These are phyloP conservation scores for Fistulina hepatica DNA, from an alignment of 1,284 basidiomycete species.

Conservation along the genomic window DNA sequence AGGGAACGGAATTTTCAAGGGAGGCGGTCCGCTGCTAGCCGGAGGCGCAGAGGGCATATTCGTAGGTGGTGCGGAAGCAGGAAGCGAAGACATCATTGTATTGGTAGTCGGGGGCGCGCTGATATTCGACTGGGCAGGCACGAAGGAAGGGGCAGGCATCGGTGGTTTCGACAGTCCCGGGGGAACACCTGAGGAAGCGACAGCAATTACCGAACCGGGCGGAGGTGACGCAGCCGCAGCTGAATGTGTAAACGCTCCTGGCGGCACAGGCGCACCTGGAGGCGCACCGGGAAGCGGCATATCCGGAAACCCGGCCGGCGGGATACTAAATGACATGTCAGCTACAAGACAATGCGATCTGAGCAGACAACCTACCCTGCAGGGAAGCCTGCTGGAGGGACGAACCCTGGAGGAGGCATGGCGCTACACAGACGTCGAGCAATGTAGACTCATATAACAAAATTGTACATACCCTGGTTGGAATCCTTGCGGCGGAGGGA, in stretches of 20 bases:
- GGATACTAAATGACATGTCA: too few species aligned
- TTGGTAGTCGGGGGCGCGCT: background rate
- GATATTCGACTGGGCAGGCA: background rate
- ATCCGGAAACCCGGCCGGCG: constrained; percentile 18
- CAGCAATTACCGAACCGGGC: constrained; percentile 6
- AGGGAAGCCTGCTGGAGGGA: constrained; percentile 17
- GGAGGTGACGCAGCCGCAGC: constrained; percentile 15
- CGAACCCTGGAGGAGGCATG: constrained; percentile 19
- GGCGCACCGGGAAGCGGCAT: constrained; percentile 8
- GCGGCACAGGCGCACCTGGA: constrained; percentile 10
- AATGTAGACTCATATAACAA: too few species aligned
- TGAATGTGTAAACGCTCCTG: constrained; percentile 19
- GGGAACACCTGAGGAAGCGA: constrained; percentile 17
- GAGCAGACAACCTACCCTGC: too few species aligned
- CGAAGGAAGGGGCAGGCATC: background rate
- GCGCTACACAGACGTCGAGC: constrained; percentile 18
- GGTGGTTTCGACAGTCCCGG: background rate
- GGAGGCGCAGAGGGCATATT: constrained; percentile 10
- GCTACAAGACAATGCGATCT: constrained; percentile 12
- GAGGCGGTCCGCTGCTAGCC: too few species aligned
- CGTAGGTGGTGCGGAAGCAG: constrained; percentile 10
- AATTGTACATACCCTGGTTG: too few species aligned
- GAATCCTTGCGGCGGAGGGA: too few species aligned
- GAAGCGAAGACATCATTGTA: constrained; percentile 1
- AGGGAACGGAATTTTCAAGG: constrained; percentile 40